Conservation (phyloP, 1,284 basidiomycete species). For the Termitomyces sp. region DNA sequence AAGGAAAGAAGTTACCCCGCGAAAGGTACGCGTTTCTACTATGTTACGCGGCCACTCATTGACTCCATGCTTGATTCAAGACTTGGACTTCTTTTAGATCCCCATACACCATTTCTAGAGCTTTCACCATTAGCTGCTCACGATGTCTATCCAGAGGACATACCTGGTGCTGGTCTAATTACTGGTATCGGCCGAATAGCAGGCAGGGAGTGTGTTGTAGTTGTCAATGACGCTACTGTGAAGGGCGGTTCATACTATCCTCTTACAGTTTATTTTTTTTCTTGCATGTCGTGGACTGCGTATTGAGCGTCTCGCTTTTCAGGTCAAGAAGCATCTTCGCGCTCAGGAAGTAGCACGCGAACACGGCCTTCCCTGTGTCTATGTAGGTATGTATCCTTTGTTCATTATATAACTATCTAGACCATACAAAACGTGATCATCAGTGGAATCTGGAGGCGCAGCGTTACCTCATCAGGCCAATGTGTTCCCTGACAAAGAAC, state of each 20-base stretch:
- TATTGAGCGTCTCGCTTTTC: background rate
- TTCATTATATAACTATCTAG: background rate
- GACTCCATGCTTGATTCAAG: constrained; percentile 22
- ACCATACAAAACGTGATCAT: background rate
- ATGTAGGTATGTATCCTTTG: constrained; percentile 65
- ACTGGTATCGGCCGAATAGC: constrained; percentile 83
- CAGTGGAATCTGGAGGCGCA: constrained; percentile 92
- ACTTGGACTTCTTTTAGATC: constrained; percentile 66
- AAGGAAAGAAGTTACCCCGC: constrained; percentile 82
- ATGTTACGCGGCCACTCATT: background rate
- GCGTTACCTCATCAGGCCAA: constrained; percentile 91
- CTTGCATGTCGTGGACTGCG: constrained; percentile 2
- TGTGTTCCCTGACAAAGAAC: constrained; percentile 87
- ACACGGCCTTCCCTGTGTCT: constrained; percentile 87
- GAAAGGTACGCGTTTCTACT: constrained; percentile 55
- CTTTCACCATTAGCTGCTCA: constrained; percentile 84
- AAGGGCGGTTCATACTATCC: constrained; percentile 94
- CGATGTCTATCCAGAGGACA: constrained; percentile 77
- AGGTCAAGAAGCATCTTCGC: constrained; percentile 94
- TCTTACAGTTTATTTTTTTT: constrained; percentile 57
- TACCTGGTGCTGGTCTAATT: constrained; percentile 89
- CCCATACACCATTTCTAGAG: constrained; percentile 87
- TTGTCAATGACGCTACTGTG: constrained; percentile 92
- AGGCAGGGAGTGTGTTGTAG: constrained; percentile 82
- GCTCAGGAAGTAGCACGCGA: constrained; percentile 92